Conservation (phyloP, 306 rosid genomes). For the Sicyos edulis region DNA sequence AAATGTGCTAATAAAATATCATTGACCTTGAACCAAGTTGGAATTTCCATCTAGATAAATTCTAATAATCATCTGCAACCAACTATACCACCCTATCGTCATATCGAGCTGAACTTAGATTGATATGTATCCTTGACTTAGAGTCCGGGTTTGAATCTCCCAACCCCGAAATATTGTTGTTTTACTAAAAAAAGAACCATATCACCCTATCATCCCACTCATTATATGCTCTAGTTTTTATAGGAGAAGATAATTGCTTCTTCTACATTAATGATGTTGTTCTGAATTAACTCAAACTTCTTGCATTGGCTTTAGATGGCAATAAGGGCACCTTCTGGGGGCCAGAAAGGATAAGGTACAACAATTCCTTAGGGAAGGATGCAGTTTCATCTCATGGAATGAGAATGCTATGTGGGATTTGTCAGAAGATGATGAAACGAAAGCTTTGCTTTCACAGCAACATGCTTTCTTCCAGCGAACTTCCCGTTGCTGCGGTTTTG, state of each 20-base stretch:
- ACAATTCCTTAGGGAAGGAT: slow-evolving; percentile 39
- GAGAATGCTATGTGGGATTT: slow-evolving; percentile 57
- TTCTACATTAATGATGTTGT: not conserved
- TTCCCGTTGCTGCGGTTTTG: slow-evolving; percentile 66
- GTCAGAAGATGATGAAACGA: slow-evolving; percentile 58
- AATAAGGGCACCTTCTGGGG: slow-evolving; percentile 41
- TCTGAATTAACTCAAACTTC: not conserved
- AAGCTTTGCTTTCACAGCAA: slow-evolving; percentile 43
- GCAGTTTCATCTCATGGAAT: slow-evolving; percentile 35
- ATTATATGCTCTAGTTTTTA: not conserved
- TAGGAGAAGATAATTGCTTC: slow-evolving; percentile 2
- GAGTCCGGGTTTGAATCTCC: too few species aligned
- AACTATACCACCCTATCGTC: not conserved
- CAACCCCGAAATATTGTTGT: too few species aligned
- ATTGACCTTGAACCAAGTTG: not conserved
- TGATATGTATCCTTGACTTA: too few species aligned
- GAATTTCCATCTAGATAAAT: not conserved
- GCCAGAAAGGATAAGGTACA: slow-evolving; percentile 70
- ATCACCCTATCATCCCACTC: not conserved
- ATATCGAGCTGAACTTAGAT: too few species aligned
- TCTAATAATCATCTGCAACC: not conserved
- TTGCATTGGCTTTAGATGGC: slow-evolving; percentile 30
- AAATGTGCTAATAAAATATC: not conserved
- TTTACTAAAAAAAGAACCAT: too few species aligned
- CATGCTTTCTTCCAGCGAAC: slow-evolving; percentile 45